Percentiles rank a stretch among this genome's conserved stretches.
phyloP scores from a whole-genome alignment of 2,329 filamentous ascomycete genomes.

The Cylindrodendrum hubeiense region DNA sequence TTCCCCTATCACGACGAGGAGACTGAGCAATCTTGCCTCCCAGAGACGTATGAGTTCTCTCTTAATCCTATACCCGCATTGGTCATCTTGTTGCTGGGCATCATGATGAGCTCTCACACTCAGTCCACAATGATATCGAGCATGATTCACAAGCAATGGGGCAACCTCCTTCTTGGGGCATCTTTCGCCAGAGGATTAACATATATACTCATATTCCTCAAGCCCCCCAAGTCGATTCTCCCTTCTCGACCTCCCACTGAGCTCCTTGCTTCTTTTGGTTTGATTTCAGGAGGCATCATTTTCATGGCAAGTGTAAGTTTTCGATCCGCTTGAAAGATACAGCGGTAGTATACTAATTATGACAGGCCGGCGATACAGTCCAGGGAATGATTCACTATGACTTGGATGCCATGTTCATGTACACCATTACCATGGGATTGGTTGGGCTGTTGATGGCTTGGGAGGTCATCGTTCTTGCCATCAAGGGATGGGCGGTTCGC shows the following conservation, averaged over 20 bases:
- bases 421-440: slow-evolving; percentile 88
- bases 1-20: slow-evolving; percentile 58
- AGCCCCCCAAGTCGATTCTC: slow-evolving; percentile 82
- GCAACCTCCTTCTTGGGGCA: slow-evolving; percentile 83
- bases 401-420: slow-evolving; percentile 92
- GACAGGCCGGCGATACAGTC: slow-evolving; percentile 80
- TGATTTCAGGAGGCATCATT: slow-evolving; percentile 88
- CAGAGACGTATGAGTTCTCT: slow-evolving; percentile 78
- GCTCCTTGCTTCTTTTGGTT: slow-evolving; percentile 86
- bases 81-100: slow-evolving; percentile 86
- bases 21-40: slow-evolving; percentile 64
- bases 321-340: neutral
- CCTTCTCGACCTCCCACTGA: slow-evolving; percentile 91
- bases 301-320: slow-evolving; percentile 89
- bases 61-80: slow-evolving; percentile 91
- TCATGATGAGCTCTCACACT: slow-evolving; percentile 96
- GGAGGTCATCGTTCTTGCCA: slow-evolving; percentile 79
- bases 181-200: slow-evolving; percentile 83
- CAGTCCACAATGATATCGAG: slow-evolving; percentile 85
- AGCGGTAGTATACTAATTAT: slow-evolving; percentile 35
- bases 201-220: slow-evolving; percentile 83
- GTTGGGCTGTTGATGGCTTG: slow-evolving; percentile 89
- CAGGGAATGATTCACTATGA: slow-evolving; percentile 80
- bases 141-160: slow-evolving; percentile 97
- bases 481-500: slow-evolving; percentile 87